Base-by-base conservation (phyloP, 805 yeast genomes). In the Candida berthetii region DNA sequence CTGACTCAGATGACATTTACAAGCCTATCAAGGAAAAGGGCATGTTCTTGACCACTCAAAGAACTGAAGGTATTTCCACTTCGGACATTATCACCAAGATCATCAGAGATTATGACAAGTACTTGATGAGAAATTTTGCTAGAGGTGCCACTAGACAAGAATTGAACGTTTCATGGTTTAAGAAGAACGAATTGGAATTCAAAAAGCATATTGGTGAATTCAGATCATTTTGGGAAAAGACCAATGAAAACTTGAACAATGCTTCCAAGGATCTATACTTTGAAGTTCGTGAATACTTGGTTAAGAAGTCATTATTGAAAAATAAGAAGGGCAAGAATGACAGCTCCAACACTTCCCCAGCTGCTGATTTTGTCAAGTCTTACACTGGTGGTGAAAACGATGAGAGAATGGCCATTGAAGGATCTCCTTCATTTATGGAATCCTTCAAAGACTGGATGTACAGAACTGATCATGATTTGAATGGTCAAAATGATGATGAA, bases 141-240 rank as follows among this genome's bases (percentile, higher is more conserved):
- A 77, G 99, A 50, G 99, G 99, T 37, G 98, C 96, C 10, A 85
- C 97, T 3, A 76, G 99, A 57, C 88, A 93, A 61, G 99, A 93
- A 57, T 76, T 93, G 55, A 93, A 93, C 57, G 98, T 93, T 17
- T 85, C 96, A 25, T 93, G 99, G 99, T 72, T 93, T 53, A 93
- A 93, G 67, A 93, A 93, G 65, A 93, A 93, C 62, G 99, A 93
- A 67, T 72, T 93, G 52, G 99, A 93, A 48, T 76, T 93, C 65
- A 89, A 86, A 62, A 87, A 89, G 53, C 96, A 90, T 58, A 83
- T 93, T 46, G 78, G 69, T 47, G 96, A 88, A 48, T 91, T 93
- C 67, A 73, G 96, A 51, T 76, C 85, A 19, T 86, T 87, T 53
- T 85, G 93, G 83, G 80, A 80, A 59, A 82, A 78, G 58, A 82